Base-by-base conservation (phyloP, 192 early-diverging fungal species). In the Backusella westeae region DNA sequence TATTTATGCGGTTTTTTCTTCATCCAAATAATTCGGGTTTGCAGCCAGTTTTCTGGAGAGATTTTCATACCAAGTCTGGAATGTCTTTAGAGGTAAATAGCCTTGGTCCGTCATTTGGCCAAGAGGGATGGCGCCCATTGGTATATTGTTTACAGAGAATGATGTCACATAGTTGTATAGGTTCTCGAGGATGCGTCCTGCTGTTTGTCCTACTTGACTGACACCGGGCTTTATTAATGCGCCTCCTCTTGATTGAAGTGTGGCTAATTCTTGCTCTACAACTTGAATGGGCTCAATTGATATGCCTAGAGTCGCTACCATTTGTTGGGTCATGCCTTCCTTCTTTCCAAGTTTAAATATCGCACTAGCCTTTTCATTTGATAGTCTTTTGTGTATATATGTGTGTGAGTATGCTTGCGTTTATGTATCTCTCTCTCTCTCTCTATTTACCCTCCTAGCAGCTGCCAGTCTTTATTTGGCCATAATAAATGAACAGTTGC, bases 401-500 rank as follows among this genome's bases (percentile, higher is more conserved):
- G 4, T 38, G 56, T 3, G 5, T 65, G 35, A 32, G 12, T 10
- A 8, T 41, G 17, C 6, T 3, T 9, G 23, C 4, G 7, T 2
- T 35, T n/a, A 35, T 32, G 6, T 35, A 14, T 67, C 3, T 17
- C n/a, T 67, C 32, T 32, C 29, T 66, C 8, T 26, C 4, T 34
- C 5, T 19, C 15, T 19, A 8, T 38, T 21, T 88, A 90, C 85
- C 87, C 88, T 21, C 93, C 93, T 12, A 95, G 88, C 46, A 91
- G 65, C 73, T 95, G 92, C 93, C 93, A 95, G 39, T 84, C 85
- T 73, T 89, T 91, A 59, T 90, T 90, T 29, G 90, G 94, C 94
- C 95, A 96, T n/a, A 94, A 77, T 32, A 98, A 87, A 80, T 99
- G 97, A 17, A 97, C 97, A 0, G 97, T 97, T 14, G 97, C 97